Base-by-base conservation (phyloP, 1,139 yeast genomes). In the Pichia terricola region DNA sequence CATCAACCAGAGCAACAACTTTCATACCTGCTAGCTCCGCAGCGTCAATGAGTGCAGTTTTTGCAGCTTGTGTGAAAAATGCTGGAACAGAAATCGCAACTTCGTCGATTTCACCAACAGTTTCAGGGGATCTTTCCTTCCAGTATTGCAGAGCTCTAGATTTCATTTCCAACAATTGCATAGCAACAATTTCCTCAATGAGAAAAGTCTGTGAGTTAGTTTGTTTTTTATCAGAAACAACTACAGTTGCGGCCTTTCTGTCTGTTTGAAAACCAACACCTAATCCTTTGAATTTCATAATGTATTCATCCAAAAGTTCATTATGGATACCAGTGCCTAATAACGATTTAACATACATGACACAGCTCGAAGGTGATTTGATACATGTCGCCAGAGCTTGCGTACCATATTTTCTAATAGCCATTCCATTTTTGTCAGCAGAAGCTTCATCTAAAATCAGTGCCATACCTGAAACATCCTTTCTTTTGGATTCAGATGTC, bases 401-500 rank as follows among this genome's bases (percentile, higher is more conserved):
- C 2, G 87, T 75, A 4, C 97, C 97, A 59, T 81, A 89, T 1
- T 77, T 67, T 51, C 97, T 72, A 57, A 37, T 34, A 9, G 42
- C 73, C 81, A 34, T 66, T 60, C 4, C 47, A 31, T 5, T 34
- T 34, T n/a, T n/a, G 4, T 7, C 26, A 32, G 2, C 66, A 68
- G 8, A 59, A 52, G 51, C 83, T 75, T 30, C 32, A 30, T 7
- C 9, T 30, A 30, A 10, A 30, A 30, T 30, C 50, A 89, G 71
- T 1, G 85, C 80, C 30, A 91, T 56, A 1, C 94, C 96, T 2
- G 89, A 74, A 10, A 79, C 35, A 56, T 91, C 97, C 61, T 91
- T 91, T 48, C 98, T 73, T 62, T 88, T 87, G 6, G 96, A 85
- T 58, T 91, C 97, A 37, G 86, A 82, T 4, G 96, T 86, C 48